These are phyloP conservation scores for Mikania micrantha DNA, from an alignment of 129 eudicot species.

Conservation along the genomic window DNA sequence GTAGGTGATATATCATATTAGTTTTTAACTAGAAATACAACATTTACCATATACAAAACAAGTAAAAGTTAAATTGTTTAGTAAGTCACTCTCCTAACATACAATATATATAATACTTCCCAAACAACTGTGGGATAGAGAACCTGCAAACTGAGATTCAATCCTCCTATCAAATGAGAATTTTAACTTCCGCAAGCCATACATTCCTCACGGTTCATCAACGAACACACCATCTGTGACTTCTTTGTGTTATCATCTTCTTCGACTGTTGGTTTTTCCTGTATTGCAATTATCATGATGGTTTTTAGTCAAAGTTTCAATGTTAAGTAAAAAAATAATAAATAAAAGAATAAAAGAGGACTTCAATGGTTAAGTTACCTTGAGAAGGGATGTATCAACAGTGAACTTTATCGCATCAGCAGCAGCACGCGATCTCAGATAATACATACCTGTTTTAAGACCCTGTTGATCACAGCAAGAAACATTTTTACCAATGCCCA, in stretches of 20 bases:
- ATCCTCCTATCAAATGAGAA: background rate
- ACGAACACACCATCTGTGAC: conserved; percentile 82
- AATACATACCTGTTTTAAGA: conserved; percentile 85
- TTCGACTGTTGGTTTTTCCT: conserved; percentile 45
- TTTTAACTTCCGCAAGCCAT: conserved; percentile 73
- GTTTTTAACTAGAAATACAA: too few species aligned
- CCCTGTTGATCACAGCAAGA: conserved; percentile 42
- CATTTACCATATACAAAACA: too few species aligned
- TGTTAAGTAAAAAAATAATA: too few species aligned
- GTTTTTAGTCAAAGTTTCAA: background rate
- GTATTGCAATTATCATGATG: background rate
- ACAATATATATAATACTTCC: too few species aligned
- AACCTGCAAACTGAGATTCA: too few species aligned
- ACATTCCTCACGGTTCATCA: conserved; percentile 66
- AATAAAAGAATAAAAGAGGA: background rate
- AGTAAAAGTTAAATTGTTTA: too few species aligned
- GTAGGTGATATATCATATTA: too few species aligned
- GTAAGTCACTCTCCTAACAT: too few species aligned
- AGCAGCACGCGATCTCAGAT: conserved; percentile 80
- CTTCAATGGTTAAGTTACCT: conserved; percentile 23
- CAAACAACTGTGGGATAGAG: too few species aligned
- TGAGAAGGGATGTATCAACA: conserved; percentile 67
- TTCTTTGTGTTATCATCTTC: conserved; percentile 39
- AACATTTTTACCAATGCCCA: background rate
- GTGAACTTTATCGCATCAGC: conserved; percentile 95